Base-by-base conservation (phyloP, 345 rosid species). In the Cardamine chenopodiifolia region DNA sequence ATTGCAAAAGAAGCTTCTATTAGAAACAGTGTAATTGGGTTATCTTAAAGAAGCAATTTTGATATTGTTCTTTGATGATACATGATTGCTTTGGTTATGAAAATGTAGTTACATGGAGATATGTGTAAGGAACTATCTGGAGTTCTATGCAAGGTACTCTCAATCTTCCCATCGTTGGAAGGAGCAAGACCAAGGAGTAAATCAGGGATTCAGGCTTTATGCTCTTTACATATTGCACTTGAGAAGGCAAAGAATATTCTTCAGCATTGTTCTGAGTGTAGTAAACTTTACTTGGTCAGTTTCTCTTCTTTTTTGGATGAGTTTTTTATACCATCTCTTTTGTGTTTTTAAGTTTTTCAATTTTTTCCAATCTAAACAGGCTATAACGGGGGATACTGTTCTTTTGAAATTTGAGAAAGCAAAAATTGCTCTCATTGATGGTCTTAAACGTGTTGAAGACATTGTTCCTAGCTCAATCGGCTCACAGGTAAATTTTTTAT, bases 111-210 rank as follows among this genome's bases (percentile, higher is more conserved):
- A 75, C 99, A 95, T 82, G 97, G 97, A 81, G 91, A 82, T 26
- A 86, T 95, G 96, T 92, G 94, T 73, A 92, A 86, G 82, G 82
- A 81, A 40, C 84, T 95, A 66, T 89, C 94, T 14, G 85, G 77
- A 70, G 81, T 85, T 73, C 86, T 88, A 45, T 88, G 97, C 80
- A 89, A 90, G 76, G 84, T 89, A 49, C 52, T 88, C 56, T 83
- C 90, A 4, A 76, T 90, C 77, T 92, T 96, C 74, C 99, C 99
- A 5, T 86, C 89, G 6, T 78, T 96, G 82, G 99, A 96, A 87
- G 99, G 87, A n/a, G 93, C 96, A 73, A 82, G 97, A 58, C 99
- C 99, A 60, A 83, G 97, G 80, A 96, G 98, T 83, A 96, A 83
- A 84, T 90, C 98, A 54, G 99, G 99, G 63, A 92, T 96, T 76